phyloP scores from a whole-genome alignment of 495 filamentous ascomycete species.

The Aspergillus leporis region DNA sequence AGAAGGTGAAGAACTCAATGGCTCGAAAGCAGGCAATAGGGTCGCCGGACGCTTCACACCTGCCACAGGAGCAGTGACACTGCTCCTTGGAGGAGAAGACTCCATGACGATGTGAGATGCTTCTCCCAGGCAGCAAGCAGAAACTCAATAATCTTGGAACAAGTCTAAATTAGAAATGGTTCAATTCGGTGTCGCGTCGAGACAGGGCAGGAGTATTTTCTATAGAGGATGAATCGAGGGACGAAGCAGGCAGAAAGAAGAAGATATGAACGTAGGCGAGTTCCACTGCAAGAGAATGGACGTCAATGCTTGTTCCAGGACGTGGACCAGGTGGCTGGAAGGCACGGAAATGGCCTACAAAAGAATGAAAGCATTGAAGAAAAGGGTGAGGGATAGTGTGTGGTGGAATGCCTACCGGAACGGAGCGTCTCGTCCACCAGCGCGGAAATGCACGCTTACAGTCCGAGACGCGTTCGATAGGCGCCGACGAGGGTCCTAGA shows the following conservation, averaged over 20 bases:
- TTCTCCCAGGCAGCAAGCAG: not conserved
- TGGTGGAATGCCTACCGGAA: conserved; percentile 43
- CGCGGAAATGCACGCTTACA: conserved; percentile 52
- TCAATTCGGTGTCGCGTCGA: conserved; percentile 26
- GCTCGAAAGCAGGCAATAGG: conserved; percentile 91
- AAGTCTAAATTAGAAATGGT: not conserved
- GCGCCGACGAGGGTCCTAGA: conserved; percentile 35
- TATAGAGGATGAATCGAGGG: conserved; percentile 13
- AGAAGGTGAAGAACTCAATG: conserved; percentile 81
- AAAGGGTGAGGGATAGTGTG: conserved; percentile 39
- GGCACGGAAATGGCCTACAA: conserved; percentile 20
- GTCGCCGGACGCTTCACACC: conserved; percentile 79
- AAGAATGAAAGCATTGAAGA: conserved; percentile 31
- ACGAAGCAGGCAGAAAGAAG: conserved; percentile 8
- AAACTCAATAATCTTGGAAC: not conserved
- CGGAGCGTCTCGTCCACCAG: conserved; percentile 42
- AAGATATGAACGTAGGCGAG: conserved; percentile 17
- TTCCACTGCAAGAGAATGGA: conserved; percentile 25
- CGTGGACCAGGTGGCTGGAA: conserved; percentile 24
- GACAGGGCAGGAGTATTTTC: conserved; percentile 11
- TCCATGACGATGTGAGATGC: conserved; percentile 35
- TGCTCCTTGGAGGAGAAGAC: conserved; percentile 44
- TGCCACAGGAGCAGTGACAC: conserved; percentile 45
- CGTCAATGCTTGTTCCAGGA: conserved; percentile 18
- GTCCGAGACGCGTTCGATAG: conserved; percentile 52